phyloP scores from a whole-genome alignment of 2,329 filamentous ascomycete genomes.

The Fusarium sp. region DNA sequence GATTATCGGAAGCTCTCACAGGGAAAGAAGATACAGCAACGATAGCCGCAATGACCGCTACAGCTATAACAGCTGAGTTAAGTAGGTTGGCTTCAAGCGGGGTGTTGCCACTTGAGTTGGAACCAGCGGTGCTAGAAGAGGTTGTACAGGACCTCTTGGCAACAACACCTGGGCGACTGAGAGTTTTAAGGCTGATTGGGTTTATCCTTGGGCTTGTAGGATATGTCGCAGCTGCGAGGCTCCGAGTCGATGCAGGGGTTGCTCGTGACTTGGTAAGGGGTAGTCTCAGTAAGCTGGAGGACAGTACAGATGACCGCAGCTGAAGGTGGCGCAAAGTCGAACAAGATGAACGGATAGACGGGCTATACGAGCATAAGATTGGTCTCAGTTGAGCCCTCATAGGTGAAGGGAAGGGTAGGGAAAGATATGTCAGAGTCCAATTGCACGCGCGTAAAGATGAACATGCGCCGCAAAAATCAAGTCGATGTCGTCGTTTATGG shows the following conservation, averaged over 20 bases:
- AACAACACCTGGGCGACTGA: neutral
- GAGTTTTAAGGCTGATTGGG: neutral
- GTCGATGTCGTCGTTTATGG: conserved; percentile 38
- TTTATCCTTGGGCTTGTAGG: neutral
- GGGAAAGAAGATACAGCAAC: conserved; percentile 35
- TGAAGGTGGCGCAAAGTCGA: conserved; percentile 18
- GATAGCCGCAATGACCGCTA: conserved; percentile 20
- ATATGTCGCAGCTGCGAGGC: conserved; percentile 15
- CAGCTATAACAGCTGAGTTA: conserved; percentile 25
- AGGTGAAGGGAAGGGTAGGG: conserved; percentile 22
- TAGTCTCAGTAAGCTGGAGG: conserved; percentile 21
- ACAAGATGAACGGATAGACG: conserved; percentile 10
- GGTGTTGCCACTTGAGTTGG: neutral
- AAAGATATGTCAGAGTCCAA: conserved; percentile 13
- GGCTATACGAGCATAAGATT: conserved; percentile 25
- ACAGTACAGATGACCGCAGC: conserved; percentile 27
- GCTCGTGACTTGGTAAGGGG: conserved; percentile 26
- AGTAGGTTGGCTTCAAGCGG: conserved; percentile 35
- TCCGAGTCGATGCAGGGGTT: conserved; percentile 22
- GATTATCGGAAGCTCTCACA: neutral
- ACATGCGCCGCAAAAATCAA: conserved; percentile 27
- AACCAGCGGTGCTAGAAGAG: neutral
- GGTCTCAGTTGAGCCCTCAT: conserved; percentile 41
- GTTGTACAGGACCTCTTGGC: conserved; percentile 17
- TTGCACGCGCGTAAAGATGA: conserved; percentile 32